Percentiles rank a stretch among this genome's conserved stretches.
Evolutionary conservation across 106 monocot genomes (phyloP).

Genomic region (Iris macrosiphon): DNA sequence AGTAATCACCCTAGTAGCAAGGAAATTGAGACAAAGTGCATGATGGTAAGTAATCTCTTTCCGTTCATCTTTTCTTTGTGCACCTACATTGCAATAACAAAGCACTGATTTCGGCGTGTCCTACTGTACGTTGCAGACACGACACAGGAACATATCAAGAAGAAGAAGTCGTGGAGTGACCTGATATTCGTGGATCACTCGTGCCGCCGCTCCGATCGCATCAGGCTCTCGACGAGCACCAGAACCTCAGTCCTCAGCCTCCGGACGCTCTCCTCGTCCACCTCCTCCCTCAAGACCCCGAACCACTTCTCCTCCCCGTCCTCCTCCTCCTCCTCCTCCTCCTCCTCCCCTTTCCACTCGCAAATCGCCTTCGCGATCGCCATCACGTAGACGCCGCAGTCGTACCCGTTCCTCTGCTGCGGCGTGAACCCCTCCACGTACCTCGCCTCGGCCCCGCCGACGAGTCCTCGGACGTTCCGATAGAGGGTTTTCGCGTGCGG

Average conservation of each 20-base stretch:
- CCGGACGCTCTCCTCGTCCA: constrained; percentile 14
- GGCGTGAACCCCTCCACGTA: constrained; percentile 45
- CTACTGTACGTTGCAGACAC: too few species aligned
- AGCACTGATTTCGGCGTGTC: too few species aligned
- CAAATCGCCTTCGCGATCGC: constrained; percentile 38
- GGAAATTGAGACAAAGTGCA: too few species aligned
- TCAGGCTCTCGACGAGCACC: constrained; percentile 22
- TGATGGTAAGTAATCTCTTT: too few species aligned
- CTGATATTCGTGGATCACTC: too few species aligned
- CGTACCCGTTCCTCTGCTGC: constrained; percentile 64
- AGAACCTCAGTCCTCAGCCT: constrained; percentile 27
- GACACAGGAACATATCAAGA: too few species aligned
- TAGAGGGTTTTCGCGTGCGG: constrained; percentile 27
- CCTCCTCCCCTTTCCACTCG: constrained; percentile 22
- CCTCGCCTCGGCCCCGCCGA: constrained; percentile 5
- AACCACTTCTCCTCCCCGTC: constrained; percentile 20
- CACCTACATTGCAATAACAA: too few species aligned
- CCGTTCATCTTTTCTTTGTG: too few species aligned
- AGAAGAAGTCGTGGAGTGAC: too few species aligned
- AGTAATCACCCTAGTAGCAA: too few species aligned
- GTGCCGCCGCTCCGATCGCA: too few species aligned
- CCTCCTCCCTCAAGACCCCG: constrained; percentile 17
- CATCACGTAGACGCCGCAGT: constrained; percentile 77
- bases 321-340: not conserved
- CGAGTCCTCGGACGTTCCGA: constrained; percentile 22